Conservation (phyloP, 2,329 filamentous ascomycete species). For the Chaetomiaceae sp. region DNA sequence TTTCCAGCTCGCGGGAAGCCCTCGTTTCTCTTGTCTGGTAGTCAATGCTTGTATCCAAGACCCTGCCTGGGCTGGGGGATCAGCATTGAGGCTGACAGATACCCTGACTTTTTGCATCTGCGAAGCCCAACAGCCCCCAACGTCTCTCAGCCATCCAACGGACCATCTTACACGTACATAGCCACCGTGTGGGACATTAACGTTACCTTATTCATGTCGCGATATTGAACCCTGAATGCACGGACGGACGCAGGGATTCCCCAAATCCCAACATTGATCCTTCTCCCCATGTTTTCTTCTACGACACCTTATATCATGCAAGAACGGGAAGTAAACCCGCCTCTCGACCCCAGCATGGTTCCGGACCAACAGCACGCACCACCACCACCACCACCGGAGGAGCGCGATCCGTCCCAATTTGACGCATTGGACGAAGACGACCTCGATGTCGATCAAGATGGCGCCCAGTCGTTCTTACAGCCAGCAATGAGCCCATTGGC, state of each 20-base stretch:
- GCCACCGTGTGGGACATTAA: too few species aligned
- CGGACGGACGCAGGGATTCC: background rate
- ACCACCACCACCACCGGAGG: conserved; percentile 10
- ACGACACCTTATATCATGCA: conserved; percentile 5
- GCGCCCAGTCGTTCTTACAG: conserved; percentile 55
- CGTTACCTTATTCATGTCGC: background rate
- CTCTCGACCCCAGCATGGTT: background rate
- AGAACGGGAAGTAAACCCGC: background rate
- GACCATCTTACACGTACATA: too few species aligned
- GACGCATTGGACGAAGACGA: conserved; percentile 32
- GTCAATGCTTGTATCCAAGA: background rate
- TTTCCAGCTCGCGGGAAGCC: background rate
- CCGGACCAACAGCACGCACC: conserved; percentile 14
- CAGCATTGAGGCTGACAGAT: too few species aligned
- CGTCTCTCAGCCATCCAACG: too few species aligned
- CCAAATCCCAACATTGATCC: background rate
- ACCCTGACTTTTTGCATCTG: too few species aligned
- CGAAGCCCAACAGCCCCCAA: too few species aligned
- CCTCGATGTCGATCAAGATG: conserved; percentile 46
- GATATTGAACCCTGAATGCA: background rate
- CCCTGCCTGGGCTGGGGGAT: background rate
- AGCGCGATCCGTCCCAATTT: conserved; percentile 3
- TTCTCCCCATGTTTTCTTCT: background rate
- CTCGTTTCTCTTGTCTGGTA: background rate
- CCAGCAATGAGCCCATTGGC: conserved; percentile 54